phyloP scores from a whole-genome alignment of 2,329 filamentous ascomycete species.

The Aureobasidium vineae region DNA sequence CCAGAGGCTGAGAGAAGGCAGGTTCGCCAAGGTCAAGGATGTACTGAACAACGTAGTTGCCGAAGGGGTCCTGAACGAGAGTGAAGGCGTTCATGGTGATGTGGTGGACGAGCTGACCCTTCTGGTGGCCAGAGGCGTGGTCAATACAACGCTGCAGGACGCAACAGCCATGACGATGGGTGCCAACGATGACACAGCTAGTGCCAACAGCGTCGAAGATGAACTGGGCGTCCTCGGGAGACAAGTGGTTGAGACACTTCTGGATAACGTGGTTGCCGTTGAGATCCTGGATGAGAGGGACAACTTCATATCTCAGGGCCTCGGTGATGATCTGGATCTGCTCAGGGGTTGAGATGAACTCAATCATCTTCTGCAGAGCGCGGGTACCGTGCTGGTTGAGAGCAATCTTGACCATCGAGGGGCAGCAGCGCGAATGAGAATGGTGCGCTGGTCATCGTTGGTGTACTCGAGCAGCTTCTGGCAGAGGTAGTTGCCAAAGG shows the following conservation, averaged over 20 bases:
- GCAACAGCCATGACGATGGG: conserved; percentile 96
- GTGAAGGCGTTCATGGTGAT: conserved; percentile 87
- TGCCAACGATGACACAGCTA: conserved; percentile 86
- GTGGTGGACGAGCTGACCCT: conserved; percentile 76
- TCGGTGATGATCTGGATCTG: conserved; percentile 87
- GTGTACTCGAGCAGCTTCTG: conserved; percentile 97
- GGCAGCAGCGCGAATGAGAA: conserved; percentile 85
- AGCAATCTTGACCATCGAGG: conserved; percentile 87
- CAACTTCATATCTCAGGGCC: conserved; percentile 78
- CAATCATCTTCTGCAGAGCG: conserved; percentile 99
- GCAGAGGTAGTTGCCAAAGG: conserved; percentile 98
- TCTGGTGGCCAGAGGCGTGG: conserved; percentile 87
- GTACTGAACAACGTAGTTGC: conserved; percentile 98
- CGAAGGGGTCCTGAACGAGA: conserved; percentile 93
- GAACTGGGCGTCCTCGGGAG: conserved; percentile 81
- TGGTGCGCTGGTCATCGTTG: conserved; percentile 91
- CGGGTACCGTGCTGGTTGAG: conserved; percentile 96
- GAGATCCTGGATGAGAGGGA: conserved; percentile 92
- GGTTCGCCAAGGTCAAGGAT: conserved; percentile 90
- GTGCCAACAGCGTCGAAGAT: conserved; percentile 92
- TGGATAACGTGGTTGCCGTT: conserved; percentile 99
- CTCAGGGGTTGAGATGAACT: conserved; percentile 81
- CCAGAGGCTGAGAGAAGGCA: conserved; percentile 84
- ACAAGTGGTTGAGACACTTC: conserved; percentile 96
- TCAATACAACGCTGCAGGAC: conserved; percentile 98